phyloP scores from a whole-genome alignment of 495 filamentous ascomycete species.

The Podospora anserina region DNA sequence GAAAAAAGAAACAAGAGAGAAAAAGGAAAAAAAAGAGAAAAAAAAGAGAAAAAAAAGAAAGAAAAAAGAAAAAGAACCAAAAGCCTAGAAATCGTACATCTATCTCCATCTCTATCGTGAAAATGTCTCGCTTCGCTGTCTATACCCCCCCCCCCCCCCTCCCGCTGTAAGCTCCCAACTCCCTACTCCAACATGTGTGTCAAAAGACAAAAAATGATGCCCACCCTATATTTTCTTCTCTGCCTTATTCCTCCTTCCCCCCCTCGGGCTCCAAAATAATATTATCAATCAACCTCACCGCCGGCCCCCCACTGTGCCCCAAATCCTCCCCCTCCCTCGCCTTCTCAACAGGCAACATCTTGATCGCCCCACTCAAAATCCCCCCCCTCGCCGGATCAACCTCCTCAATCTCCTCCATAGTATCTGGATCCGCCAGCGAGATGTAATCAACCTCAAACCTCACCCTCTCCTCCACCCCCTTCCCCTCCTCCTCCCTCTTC shows the following conservation, averaged over 20 bases:
- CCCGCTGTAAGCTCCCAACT: neutral
- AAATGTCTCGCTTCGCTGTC: neutral
- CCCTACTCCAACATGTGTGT: neutral
- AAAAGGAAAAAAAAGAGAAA: no score
- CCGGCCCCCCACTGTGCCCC: constrained; percentile 62
- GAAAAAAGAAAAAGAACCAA: no score
- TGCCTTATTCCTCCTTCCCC: neutral
- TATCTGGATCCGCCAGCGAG: constrained; percentile 76
- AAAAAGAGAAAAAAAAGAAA: no score
- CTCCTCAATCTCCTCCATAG: constrained; percentile 69
- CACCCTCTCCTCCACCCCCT: constrained; percentile 61
- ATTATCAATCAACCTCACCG: constrained; percentile 90
- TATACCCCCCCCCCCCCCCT: neutral
- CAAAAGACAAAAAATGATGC: neutral
- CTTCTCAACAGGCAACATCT: constrained; percentile 78
- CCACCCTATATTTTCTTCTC: neutral
- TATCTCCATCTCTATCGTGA: neutral
- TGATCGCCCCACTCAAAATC: constrained; percentile 84
- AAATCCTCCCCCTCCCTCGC: constrained; percentile 65
- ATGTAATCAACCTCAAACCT: constrained; percentile 85
- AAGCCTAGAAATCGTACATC: neutral
- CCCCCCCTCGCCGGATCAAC: constrained; percentile 66
- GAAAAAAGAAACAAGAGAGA: no score
- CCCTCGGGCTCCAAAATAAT: constrained; percentile 61
- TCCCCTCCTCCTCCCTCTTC: constrained; percentile 58